Base-by-base conservation (phyloP, 495 filamentous ascomycete genomes). In the Aspergillus indologenus region DNA sequence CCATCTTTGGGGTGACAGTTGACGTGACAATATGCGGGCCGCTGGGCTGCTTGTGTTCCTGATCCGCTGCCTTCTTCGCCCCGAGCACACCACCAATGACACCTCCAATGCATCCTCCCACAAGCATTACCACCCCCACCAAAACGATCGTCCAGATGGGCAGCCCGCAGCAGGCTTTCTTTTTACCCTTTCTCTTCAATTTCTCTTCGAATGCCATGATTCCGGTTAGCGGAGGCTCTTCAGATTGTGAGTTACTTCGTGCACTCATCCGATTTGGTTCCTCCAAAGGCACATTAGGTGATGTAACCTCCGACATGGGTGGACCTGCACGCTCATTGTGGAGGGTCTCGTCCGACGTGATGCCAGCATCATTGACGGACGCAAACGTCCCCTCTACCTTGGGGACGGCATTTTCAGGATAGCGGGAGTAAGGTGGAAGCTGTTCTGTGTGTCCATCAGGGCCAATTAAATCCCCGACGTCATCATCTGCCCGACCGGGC, bases 361-460 rank as follows among this genome's bases (percentile, higher is more conserved):
- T 44, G 21, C 59, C 55, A n/a, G 66, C 60, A 61, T 72, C 67
- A 21, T 61, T 51, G 34, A 69, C 47, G n/a, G 59, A 50, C 51
- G 74, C 65, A 15, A 61, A 45, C 20, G 60, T 48, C 5, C 65
- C 62, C 40, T 66, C 70, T 20, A 71, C 63, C 58, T 76, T 77
- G 0, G 76, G 75, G 22, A 69, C 68, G 11, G 72, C 73, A 5
- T 81, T 85, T 48, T 88, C 83, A 1, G 90, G 86, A 69, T 90
- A 92, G 60, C 87, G 81, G 14, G 90, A 87, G 72, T 97, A 97
- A 14, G 92, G 92, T 18, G 92, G 92, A 31, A 96, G 76, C 62
- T 92, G 90, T 68, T 97, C 92, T 3, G 89, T 87, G 70, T 96
- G 91, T 1, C 92, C 92, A 64, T 93, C 89, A 0, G 90, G 89